Evolutionary conservation across 148 eudicot genomes (phyloP).

Genomic region (Pharnaceum exiguum): DNA sequence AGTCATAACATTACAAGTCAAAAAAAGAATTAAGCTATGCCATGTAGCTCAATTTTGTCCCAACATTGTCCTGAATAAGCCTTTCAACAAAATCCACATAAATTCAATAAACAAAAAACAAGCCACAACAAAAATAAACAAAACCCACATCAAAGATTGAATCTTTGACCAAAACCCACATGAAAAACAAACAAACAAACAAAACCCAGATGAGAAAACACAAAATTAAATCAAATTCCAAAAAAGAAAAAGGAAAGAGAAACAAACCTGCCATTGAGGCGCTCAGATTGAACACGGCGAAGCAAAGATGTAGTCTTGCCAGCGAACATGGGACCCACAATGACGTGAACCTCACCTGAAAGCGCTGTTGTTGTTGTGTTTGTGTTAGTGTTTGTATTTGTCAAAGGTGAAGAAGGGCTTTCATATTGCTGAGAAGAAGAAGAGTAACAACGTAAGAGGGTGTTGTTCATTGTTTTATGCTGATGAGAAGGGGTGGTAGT

Average conservation of each 20-base stretch:
- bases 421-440: conserved; percentile 11
- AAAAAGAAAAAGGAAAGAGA: not conserved
- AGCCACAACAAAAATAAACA: not conserved
- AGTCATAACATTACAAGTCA: no score
- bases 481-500: no score
- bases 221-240: not conserved
- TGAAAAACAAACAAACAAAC: not conserved
- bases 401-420: conserved; percentile 1
- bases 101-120: not conserved
- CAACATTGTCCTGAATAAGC: not conserved
- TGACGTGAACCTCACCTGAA: conserved; percentile 64
- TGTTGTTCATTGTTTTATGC: no score
- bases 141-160: not conserved
- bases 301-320: conserved; percentile 82
- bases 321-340: conserved; percentile 95
- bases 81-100: not conserved
- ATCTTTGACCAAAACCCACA: no score
- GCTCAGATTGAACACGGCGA: conserved; percentile 52
- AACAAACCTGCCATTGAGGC: conserved; percentile 57
- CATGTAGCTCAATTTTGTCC: not conserved
- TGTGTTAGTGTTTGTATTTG: no score
- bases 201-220: not conserved
- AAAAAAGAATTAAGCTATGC: no score
- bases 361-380: not conserved
- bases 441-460: conserved; percentile 13